phyloP scores from a whole-genome alignment of 495 filamentous ascomycete genomes.

The Penicillium flavigenum region DNA sequence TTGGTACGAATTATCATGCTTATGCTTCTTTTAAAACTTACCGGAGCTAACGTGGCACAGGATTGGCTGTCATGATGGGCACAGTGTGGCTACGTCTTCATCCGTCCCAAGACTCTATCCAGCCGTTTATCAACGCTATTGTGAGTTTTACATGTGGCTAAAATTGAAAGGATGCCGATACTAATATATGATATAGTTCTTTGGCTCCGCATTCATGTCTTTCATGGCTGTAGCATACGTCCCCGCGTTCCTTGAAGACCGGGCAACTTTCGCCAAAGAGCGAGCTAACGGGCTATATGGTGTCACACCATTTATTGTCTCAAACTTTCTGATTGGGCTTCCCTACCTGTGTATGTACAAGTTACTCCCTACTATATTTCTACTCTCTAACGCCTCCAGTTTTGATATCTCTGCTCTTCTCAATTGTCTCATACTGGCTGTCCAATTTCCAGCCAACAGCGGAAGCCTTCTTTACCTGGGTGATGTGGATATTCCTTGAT shows the following conservation, averaged over 20 bases:
- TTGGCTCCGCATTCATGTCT: conserved; percentile 81
- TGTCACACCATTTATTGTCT: conserved; percentile 64
- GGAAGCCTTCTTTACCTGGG: conserved; percentile 70
- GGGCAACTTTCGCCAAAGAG: conserved; percentile 70
- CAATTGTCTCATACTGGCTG: conserved; percentile 74
- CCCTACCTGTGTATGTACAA: conserved; percentile 61
- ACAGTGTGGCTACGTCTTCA: conserved; percentile 76
- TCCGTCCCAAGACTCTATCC: conserved; percentile 64
- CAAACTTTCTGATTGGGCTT: conserved; percentile 79
- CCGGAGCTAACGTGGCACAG: conserved; percentile 24
- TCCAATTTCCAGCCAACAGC: conserved; percentile 68
- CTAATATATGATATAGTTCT: conserved; percentile 49
- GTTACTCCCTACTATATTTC: background rate
- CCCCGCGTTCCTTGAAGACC: conserved; percentile 79
- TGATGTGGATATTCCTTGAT: conserved; percentile 86
- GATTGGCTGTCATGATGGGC: conserved; percentile 81
- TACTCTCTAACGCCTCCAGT: conserved; percentile 35
- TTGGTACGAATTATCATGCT: conserved; percentile 43
- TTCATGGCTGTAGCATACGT: conserved; percentile 90
- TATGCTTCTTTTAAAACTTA: background rate
- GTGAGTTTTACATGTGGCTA: conserved; percentile 26
- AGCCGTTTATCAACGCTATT: conserved; percentile 77
- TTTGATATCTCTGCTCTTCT: conserved; percentile 71
- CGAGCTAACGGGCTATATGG: conserved; percentile 80
- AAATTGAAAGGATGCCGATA: background rate